A percentile compares a stretch with the other conserved stretches of the same genome.
Evolutionary conservation across 805 yeast species (phyloP).

Genomic region (Barnettozyma botsteinii): DNA sequence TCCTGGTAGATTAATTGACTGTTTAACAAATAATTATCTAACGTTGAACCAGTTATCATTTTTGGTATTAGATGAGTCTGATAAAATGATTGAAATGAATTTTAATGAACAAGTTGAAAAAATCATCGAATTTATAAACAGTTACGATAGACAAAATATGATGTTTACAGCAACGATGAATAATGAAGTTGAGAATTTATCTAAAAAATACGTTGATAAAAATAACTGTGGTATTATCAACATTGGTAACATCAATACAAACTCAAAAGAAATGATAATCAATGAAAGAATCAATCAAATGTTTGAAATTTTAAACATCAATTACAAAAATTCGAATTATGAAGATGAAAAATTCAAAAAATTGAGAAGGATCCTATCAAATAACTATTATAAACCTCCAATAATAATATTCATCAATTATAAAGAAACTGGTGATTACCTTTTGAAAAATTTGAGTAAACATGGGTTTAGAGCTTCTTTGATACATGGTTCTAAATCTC

Average conservation of each 20-base stretch:
- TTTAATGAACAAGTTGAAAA: slow-evolving; percentile 74
- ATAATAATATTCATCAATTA: slow-evolving; percentile 79
- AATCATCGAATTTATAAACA: slow-evolving; percentile 48
- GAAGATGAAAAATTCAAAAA: slow-evolving; percentile 40
- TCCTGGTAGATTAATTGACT: slow-evolving; percentile 86
- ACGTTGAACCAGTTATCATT: slow-evolving; percentile 56
- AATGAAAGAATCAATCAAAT: slow-evolving; percentile 61
- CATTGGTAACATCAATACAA: slow-evolving; percentile 51
- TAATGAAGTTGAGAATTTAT: slow-evolving; percentile 58
- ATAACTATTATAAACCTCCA: slow-evolving; percentile 38
- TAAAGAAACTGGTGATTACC: slow-evolving; percentile 63
- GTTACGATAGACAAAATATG: slow-evolving; percentile 57
- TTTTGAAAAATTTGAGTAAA: slow-evolving; percentile 46
- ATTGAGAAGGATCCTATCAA: slow-evolving; percentile 34
- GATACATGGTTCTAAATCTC: slow-evolving; percentile 84
- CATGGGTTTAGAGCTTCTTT: slow-evolving; percentile 48
- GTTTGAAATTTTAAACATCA: slow-evolving; percentile 43
- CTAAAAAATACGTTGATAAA: slow-evolving; percentile 51
- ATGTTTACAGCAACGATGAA: slow-evolving; percentile 97
- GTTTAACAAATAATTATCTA: slow-evolving; percentile 61
- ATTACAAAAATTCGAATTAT: slow-evolving; percentile 32
- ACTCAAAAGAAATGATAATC: slow-evolving; percentile 21
- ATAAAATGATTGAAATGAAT: slow-evolving; percentile 92
- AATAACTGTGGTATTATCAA: slow-evolving; percentile 51
- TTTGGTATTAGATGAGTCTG: slow-evolving; percentile 89